Conservation (phyloP, 768 basidiomycete species). For the Kwoniella sp. region DNA sequence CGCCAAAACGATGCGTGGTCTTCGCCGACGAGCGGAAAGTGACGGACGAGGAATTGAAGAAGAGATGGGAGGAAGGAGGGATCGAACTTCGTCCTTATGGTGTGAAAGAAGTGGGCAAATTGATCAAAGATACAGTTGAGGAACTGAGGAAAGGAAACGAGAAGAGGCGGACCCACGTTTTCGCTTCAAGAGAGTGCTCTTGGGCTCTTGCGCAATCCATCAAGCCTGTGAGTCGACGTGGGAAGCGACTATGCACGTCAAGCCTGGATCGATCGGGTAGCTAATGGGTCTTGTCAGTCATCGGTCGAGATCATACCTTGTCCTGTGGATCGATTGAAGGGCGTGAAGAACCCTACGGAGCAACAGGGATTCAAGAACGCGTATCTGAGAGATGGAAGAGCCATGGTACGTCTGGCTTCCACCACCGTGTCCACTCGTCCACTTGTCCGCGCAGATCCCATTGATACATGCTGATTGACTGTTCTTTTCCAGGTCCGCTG, state of each 20-base stretch:
- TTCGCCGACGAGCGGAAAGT: slow-evolving; percentile 67
- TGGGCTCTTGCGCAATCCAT: slow-evolving; percentile 48
- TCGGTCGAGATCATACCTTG: slow-evolving; percentile 63
- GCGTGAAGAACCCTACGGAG: slow-evolving; percentile 85
- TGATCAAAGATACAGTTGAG: slow-evolving; percentile 42
- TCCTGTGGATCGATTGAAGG: slow-evolving; percentile 74
- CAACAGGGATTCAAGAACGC: slow-evolving; percentile 79
- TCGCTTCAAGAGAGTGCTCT: slow-evolving; percentile 38
- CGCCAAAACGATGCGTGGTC: slow-evolving; percentile 63
- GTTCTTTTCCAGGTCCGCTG: slow-evolving; percentile 59
- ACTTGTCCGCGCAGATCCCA: neutral
- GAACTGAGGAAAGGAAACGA: slow-evolving; percentile 62
- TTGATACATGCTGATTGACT: slow-evolving; percentile 8
- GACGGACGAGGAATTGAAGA: slow-evolving; percentile 12
- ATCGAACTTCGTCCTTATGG: slow-evolving; percentile 61
- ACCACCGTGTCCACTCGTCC: too few relatives aligned
- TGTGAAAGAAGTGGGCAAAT: slow-evolving; percentile 60
- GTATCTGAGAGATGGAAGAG: slow-evolving; percentile 85
- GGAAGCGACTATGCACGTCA: neutral
- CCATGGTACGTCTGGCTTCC: slow-evolving; percentile 57
- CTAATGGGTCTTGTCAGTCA: slow-evolving; percentile 20
- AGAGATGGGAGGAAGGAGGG: slow-evolving; percentile 25
- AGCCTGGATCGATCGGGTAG: neutral
- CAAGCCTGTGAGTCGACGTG: slow-evolving; percentile 39
- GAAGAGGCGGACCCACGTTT: slow-evolving; percentile 14